Evolutionary conservation across 2,329 filamentous ascomycete species (phyloP).

Genomic region (Didymella pinodella): DNA sequence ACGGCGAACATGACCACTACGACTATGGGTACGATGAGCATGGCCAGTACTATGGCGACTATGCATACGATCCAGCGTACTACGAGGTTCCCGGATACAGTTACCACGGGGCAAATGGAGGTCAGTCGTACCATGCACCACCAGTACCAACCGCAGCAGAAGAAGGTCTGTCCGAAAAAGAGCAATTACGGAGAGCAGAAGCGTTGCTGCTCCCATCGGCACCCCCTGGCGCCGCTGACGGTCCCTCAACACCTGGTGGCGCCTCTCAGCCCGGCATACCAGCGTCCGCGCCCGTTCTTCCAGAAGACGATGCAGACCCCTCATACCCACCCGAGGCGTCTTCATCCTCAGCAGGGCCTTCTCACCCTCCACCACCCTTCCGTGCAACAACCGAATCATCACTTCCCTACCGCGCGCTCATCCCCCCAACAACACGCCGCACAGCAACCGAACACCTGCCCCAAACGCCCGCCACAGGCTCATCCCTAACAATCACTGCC

Average conservation of each 20-base stretch:
- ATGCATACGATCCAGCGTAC: conserved; percentile 44
- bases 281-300: conserved; percentile 48
- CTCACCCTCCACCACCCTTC: conserved; percentile 40
- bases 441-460: conserved; percentile 25
- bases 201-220: conserved; percentile 81
- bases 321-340: conserved; percentile 33
- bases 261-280: conserved; percentile 39
- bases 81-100: conserved; percentile 43
- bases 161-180: conserved; percentile 78
- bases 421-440: conserved; percentile 24
- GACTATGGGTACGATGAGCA: conserved; percentile 44
- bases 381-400: conserved; percentile 25
- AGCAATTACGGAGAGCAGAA: conserved; percentile 79
- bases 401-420: conserved; percentile 18
- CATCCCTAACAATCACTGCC: conserved; percentile 38
- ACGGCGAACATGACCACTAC: conserved; percentile 34
- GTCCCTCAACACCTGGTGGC: conserved; percentile 52
- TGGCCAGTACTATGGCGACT: conserved; percentile 42
- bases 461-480: conserved; percentile 29
- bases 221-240: conserved; percentile 64
- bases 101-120: conserved; percentile 39
- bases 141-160: conserved; percentile 66
- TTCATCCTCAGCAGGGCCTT: conserved; percentile 33
- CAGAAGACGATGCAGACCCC: conserved; percentile 42
- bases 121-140: conserved; percentile 59